Evolutionary conservation across 176 grass and related monocot genomes (phyloP).

Genomic region (Avena atlantica): DNA sequence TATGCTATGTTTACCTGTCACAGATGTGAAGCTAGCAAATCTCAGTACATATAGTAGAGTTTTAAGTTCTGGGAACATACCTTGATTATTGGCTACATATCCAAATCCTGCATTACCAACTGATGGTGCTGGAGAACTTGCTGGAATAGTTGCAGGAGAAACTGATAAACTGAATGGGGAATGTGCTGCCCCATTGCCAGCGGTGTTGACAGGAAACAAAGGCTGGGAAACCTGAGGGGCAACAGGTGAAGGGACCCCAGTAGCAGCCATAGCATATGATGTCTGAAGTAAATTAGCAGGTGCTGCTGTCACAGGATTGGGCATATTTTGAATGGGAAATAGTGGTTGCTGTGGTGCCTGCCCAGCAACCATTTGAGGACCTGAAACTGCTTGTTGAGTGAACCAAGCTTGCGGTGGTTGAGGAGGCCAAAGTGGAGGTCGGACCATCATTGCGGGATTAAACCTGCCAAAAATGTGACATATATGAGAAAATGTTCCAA

Average conservation of each 20-base stretch:
- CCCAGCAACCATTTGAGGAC: constrained; percentile 50
- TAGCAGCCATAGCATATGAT: constrained; percentile 57
- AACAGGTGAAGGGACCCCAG: constrained; percentile 69
- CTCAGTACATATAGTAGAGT: background rate
- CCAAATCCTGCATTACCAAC: constrained; percentile 52
- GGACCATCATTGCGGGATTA: constrained; percentile 71
- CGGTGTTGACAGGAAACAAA: constrained; percentile 86
- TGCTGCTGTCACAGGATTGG: constrained; percentile 62
- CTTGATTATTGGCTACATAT: constrained; percentile 66
- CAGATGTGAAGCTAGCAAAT: background rate
- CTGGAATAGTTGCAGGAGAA: constrained; percentile 49
- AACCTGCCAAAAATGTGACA: constrained; percentile 61
- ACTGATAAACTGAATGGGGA: constrained; percentile 53
- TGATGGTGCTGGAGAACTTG: constrained; percentile 63
- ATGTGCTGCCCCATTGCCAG: constrained; percentile 54
- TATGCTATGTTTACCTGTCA: background rate
- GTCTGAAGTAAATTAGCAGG: constrained; percentile 66
- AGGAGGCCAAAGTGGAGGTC: constrained; percentile 63
- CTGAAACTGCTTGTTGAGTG: constrained; percentile 54
- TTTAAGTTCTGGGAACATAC: constrained; percentile 43
- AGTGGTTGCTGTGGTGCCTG: constrained; percentile 70
- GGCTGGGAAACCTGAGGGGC: constrained; percentile 68
- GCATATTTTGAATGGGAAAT: constrained; percentile 92
- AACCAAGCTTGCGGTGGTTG: constrained; percentile 74
- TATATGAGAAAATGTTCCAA: constrained; percentile 17